phyloP scores from a whole-genome alignment of 2,329 filamentous ascomycete species.

The Fusarium sp. region DNA sequence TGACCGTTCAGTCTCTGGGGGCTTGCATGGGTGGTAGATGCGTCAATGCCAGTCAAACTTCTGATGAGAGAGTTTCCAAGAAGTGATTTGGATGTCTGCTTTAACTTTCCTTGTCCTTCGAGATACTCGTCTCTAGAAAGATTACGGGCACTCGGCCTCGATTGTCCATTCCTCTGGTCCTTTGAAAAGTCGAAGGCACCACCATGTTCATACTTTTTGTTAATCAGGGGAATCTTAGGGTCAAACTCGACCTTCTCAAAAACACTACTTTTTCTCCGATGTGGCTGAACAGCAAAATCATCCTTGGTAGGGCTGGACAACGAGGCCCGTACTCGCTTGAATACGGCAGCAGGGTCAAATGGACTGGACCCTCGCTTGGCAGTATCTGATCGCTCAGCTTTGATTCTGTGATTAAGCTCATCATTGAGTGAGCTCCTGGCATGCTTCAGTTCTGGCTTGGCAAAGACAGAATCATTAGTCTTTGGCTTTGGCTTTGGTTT shows the following conservation, averaged over 20 bases:
- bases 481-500: slow-evolving; percentile 31
- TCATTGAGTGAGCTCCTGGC: slow-evolving; percentile 65
- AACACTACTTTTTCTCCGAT: slow-evolving; percentile 57
- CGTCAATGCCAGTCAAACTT: slow-evolving; percentile 44
- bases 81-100: slow-evolving; percentile 49
- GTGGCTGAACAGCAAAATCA: slow-evolving; percentile 37
- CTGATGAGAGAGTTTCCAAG: slow-evolving; percentile 44
- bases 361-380: slow-evolving; percentile 67
- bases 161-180: slow-evolving; percentile 47
- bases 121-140: slow-evolving; percentile 63
- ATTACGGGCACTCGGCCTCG: slow-evolving; percentile 48
- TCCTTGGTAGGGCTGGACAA: slow-evolving; percentile 45
- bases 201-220: slow-evolving; percentile 69
- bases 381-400: slow-evolving; percentile 47
- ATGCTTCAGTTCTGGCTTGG: slow-evolving; percentile 70
- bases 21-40: slow-evolving; percentile 47
- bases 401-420: slow-evolving; percentile 49
- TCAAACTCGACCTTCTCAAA: slow-evolving; percentile 69
- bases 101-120: slow-evolving; percentile 59
- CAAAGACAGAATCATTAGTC: slow-evolving; percentile 58
- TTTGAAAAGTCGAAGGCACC: slow-evolving; percentile 63
- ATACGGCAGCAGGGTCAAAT: slow-evolving; percentile 68
- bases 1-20: slow-evolving; percentile 53
- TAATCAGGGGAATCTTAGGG: slow-evolving; percentile 63
- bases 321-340: slow-evolving; percentile 67